A percentile compares a stretch with the other conserved stretches of the same genome.
Conservation (phyloP, 495 filamentous ascomycete species). For the Rusavskia elegans region DNA sequence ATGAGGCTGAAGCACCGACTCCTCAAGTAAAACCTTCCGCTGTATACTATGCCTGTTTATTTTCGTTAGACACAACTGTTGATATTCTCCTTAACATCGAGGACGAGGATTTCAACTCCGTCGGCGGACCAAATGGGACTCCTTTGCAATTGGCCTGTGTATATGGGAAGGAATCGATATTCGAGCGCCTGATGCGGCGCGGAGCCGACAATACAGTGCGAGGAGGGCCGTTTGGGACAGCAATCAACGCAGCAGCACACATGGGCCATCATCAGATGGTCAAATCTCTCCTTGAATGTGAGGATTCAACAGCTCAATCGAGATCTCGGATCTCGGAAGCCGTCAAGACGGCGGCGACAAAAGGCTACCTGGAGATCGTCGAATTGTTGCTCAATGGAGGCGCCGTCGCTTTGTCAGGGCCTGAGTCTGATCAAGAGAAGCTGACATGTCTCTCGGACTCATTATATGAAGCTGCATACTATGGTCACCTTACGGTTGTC, state of each 20-base stretch:
- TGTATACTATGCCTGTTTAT: background rate
- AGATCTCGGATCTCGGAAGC: background rate
- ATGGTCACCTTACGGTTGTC: constrained; percentile 33
- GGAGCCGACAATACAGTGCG: background rate
- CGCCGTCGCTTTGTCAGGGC: constrained; percentile 27
- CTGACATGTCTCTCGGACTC: constrained; percentile 39
- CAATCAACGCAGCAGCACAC: background rate
- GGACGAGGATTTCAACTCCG: background rate
- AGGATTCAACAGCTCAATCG: background rate
- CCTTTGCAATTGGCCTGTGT: background rate
- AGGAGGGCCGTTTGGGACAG: background rate
- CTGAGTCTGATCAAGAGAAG: constrained; percentile 31
- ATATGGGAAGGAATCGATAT: background rate
- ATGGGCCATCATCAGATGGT: background rate
- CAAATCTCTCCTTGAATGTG: background rate
- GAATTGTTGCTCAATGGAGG: constrained; percentile 33
- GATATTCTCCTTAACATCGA: background rate
- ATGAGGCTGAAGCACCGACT: background rate
- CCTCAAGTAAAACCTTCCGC: background rate
- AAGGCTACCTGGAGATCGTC: constrained; percentile 38
- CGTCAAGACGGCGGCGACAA: constrained; percentile 23
- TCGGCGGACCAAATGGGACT: background rate
- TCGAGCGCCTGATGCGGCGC: background rate
- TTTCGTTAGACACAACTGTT: background rate
- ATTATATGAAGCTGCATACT: constrained; percentile 45